Base-by-base conservation (phyloP, 768 basidiomycete genomes). In the Trametes gibbosa region DNA sequence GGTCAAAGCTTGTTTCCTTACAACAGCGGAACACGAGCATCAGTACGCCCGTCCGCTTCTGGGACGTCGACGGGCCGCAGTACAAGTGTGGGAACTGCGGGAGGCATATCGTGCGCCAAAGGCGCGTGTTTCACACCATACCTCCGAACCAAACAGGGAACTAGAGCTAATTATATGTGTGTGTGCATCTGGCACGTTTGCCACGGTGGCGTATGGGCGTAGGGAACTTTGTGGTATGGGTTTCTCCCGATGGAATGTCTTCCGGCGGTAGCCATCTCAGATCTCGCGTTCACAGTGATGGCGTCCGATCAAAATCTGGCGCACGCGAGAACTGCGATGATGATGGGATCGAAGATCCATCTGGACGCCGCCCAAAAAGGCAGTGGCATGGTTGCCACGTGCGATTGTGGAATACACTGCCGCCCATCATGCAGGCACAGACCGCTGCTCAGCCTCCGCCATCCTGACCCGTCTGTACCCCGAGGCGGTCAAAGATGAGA, bases 301-400 rank as follows among this genome's bases (percentile, higher is more conserved):
- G 6, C 17, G 9, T 24, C 50, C 39, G 50, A 52, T 52, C 25
- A 19, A 6, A 4, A 25, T 52, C 40, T 52, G 5, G 49, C 49
- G 49, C 50, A 52, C 50, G 50, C 50, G 50, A 52, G 5, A 24
- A 52, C 24, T 19, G 24, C 41, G 50, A 52, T 52, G 50, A 27
- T 52, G 50, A 52, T 52, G 39, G 35, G 39, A 51, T 51, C 50
- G 35, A 37, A 51, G 50, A 51, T 51, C 39, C 50, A 47, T 10
- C 32, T 39, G 32, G 3, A 13, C 34, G 17, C 47, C 27, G 3
- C 46, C 46, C 46, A 29, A 32, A 29, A 29, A 29, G 46, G 46
- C 46, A 48, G 27, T 24, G 43, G 32, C 21, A 23, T 39, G 37
- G 50, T 40, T 17, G 39, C 52, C 52, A 53, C 42, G 52, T 53